Evolutionary conservation across 2,329 filamentous ascomycete species (phyloP).

Genomic region (Malbranchea zuffiana): DNA sequence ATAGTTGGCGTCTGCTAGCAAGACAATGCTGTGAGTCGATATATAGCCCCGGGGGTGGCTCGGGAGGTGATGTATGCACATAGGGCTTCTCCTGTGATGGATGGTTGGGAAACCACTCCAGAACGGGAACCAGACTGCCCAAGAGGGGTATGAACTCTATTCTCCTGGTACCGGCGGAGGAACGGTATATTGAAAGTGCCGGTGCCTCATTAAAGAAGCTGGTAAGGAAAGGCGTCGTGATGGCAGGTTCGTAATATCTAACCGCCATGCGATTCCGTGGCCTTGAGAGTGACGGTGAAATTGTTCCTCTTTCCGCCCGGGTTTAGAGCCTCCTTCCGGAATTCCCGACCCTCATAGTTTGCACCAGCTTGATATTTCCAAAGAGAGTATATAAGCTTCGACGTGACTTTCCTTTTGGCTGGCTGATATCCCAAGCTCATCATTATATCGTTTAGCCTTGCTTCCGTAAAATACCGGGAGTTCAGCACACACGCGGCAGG

Average conservation of each 20-base stretch:
- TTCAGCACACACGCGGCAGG: slow-evolving; percentile 81
- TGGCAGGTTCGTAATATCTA: too few species aligned
- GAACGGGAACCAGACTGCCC: too few species aligned
- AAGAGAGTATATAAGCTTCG: slow-evolving; percentile 82
- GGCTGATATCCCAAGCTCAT: slow-evolving; percentile 59
- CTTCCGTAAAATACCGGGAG: slow-evolving; percentile 75
- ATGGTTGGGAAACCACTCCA: too few species aligned
- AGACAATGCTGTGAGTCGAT: too few species aligned
- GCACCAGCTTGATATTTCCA: slow-evolving; percentile 48
- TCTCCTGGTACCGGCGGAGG: too few species aligned
- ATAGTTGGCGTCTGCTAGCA: too few species aligned
- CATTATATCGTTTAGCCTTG: slow-evolving; percentile 63
- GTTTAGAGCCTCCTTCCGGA: slow-evolving; percentile 65
- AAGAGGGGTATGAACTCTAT: too few species aligned
- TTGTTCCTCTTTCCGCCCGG: slow-evolving; percentile 74
- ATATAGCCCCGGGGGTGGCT: too few species aligned
- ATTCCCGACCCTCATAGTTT: slow-evolving; percentile 24
- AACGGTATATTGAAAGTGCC: background rate
- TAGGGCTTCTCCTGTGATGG: too few species aligned
- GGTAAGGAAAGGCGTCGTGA: too few species aligned
- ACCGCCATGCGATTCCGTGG: background rate
- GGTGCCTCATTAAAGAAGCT: too few species aligned
- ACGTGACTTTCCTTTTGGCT: slow-evolving; percentile 58
- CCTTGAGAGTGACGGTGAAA: slow-evolving; percentile 62
- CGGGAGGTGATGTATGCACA: too few species aligned